These are phyloP conservation scores for Scleromitrula shiraiana DNA, from an alignment of 2,329 filamentous ascomycete species.

Conservation along the genomic window DNA sequence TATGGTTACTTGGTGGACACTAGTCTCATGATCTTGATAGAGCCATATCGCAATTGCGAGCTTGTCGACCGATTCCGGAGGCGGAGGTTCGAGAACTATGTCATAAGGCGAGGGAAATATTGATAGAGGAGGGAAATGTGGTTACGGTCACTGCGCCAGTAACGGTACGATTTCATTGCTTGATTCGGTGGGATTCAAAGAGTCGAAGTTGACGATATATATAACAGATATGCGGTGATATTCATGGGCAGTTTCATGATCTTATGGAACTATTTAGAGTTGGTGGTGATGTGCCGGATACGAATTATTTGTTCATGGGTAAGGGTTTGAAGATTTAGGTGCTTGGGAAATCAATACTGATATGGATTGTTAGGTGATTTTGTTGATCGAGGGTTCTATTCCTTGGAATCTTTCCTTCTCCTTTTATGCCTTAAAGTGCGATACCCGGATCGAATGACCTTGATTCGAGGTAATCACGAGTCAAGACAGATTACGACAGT, in stretches of 20 bases:
- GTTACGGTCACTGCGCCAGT: slow-evolving; percentile 92
- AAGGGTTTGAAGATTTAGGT: slow-evolving; percentile 19
- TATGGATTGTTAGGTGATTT: slow-evolving; percentile 71
- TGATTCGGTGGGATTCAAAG: slow-evolving; percentile 8
- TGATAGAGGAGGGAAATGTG: slow-evolving; percentile 97
- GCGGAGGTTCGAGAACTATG: slow-evolving; percentile 92
- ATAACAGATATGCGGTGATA: slow-evolving; percentile 81
- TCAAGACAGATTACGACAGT: slow-evolving; percentile 95
- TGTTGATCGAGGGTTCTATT: slow-evolving; percentile 97
- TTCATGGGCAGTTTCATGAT: slow-evolving; percentile 94
- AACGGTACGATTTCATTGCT: slow-evolving; percentile 48
- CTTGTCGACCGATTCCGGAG: slow-evolving; percentile 93
- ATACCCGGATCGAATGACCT: slow-evolving; percentile 93
- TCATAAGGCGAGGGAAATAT: slow-evolving; percentile 89
- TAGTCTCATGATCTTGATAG: slow-evolving; percentile 38
- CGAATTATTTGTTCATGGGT: slow-evolving; percentile 97
- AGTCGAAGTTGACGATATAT: slow-evolving; percentile 9
- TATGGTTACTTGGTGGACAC: not conserved
- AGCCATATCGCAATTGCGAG: slow-evolving; percentile 89
- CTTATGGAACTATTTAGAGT: slow-evolving; percentile 95
- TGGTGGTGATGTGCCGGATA: slow-evolving; percentile 87
- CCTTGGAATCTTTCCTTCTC: slow-evolving; percentile 90
- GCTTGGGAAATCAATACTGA: slow-evolving; percentile 11
- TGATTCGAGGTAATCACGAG: slow-evolving; percentile 93
- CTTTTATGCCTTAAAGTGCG: slow-evolving; percentile 93